phyloP scores from a whole-genome alignment of 176 grass and related monocot genomes.

The Zea mays region DNA sequence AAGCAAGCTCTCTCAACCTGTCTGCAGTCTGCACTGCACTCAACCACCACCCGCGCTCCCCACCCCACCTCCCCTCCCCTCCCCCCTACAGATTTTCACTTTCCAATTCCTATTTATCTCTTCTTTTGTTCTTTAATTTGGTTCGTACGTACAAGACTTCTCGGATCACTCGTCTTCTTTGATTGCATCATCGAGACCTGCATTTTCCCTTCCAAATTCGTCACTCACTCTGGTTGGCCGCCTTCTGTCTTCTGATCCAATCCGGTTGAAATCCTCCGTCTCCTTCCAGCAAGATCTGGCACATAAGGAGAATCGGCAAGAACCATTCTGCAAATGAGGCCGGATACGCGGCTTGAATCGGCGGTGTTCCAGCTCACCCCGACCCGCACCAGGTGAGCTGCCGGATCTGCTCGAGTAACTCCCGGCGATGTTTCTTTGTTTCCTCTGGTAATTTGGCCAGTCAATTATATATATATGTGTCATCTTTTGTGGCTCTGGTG shows the following conservation, averaged over 20 bases:
- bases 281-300: constrained; percentile 43
- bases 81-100: neutral
- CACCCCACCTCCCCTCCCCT: too few relatives aligned
- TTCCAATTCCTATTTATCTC: neutral
- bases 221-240: neutral
- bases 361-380: constrained; percentile 96
- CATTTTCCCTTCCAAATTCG: constrained; percentile 35
- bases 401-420: constrained; percentile 40
- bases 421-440: neutral
- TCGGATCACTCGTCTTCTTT: constrained; percentile 1
- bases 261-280: neutral
- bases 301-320: constrained; percentile 1
- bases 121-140: neutral
- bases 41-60: neutral
- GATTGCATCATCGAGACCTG: constrained; percentile 9
- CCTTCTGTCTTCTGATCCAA: constrained; percentile 13
- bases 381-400: constrained; percentile 80
- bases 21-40: neutral
- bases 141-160: neutral
- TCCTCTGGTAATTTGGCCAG: constrained; percentile 12
- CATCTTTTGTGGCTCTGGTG: neutral
- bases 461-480: neutral
- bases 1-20: neutral
- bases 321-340: constrained; percentile 58
- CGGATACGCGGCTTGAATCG: constrained; percentile 79